These are phyloP conservation scores for Candida krabiensis DNA, from an alignment of 805 yeast species.

Conservation along the genomic window DNA sequence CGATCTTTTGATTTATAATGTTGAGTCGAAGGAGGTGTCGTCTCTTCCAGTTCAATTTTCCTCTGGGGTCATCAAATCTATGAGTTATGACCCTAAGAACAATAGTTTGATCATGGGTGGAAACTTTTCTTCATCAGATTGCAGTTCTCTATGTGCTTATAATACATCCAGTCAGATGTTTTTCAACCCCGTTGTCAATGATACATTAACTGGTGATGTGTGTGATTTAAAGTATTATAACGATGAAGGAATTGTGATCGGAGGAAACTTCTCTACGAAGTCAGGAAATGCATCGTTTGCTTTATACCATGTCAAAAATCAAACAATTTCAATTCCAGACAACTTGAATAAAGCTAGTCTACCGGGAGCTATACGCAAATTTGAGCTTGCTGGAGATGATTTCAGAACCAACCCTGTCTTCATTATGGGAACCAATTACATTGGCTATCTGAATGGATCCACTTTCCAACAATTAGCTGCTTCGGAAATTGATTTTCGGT, in stretches of 20 bases:
- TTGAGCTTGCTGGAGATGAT: slow-evolving; percentile 19
- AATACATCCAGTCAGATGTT: slow-evolving; percentile 56
- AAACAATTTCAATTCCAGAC: slow-evolving; percentile 21
- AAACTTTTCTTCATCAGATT: slow-evolving; percentile 49
- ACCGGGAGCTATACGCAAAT: slow-evolving; percentile 33
- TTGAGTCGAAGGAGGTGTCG: slow-evolving; percentile 41
- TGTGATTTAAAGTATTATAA: slow-evolving; percentile 50
- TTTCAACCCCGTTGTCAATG: slow-evolving; percentile 37
- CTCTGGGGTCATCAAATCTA: slow-evolving; percentile 39
- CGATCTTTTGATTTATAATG: slow-evolving; percentile 56
- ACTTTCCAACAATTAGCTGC: slow-evolving; percentile 47
- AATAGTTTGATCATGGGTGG: slow-evolving; percentile 70
- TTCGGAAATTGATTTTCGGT: slow-evolving; percentile 25
- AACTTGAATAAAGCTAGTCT: slow-evolving; percentile 24
- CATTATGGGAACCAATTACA: slow-evolving; percentile 39
- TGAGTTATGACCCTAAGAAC: slow-evolving; percentile 40
- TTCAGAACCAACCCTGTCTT: slow-evolving; percentile 40
- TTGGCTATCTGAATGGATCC: slow-evolving; percentile 46
- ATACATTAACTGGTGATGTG: slow-evolving; percentile 50
- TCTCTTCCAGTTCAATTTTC: slow-evolving; percentile 37
- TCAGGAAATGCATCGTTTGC: slow-evolving; percentile 41
- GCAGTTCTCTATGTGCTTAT: slow-evolving; percentile 67
- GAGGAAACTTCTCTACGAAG: slow-evolving; percentile 51
- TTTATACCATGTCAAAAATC: slow-evolving; percentile 51
- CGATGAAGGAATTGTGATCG: slow-evolving; percentile 38